A percentile compares a stretch with the other conserved stretches of the same genome.
Conservation (phyloP, 768 basidiomycete genomes). For the Lentinula guzmanii region DNA sequence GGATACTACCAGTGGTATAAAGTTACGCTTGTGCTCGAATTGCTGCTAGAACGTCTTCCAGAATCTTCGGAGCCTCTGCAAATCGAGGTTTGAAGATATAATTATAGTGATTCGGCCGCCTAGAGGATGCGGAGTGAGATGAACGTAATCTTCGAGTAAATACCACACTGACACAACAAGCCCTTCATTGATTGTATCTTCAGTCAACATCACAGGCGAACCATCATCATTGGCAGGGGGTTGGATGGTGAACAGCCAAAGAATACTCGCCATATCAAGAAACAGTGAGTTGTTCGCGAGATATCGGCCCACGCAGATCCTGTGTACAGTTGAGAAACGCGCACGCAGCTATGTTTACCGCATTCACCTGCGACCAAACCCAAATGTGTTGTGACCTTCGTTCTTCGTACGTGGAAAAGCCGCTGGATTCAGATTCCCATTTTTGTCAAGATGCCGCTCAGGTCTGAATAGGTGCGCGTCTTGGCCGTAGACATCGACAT, state of each 20-base stretch:
- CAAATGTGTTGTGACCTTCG: conserved; percentile 10
- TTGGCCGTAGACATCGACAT: not conserved
- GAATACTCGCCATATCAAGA: conserved; percentile 20
- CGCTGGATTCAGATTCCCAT: not conserved
- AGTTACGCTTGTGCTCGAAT: not conserved
- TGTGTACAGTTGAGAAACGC: not conserved
- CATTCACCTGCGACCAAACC: conserved; percentile 19
- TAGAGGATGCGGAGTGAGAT: not conserved
- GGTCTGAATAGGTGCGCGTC: conserved; percentile 1
- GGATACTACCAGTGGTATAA: not conserved
- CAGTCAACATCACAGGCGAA: not conserved
- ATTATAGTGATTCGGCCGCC: not conserved
- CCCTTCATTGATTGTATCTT: not conserved
- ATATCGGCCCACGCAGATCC: conserved; percentile 23
- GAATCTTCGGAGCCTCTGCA: not conserved
- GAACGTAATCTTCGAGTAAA: not conserved
- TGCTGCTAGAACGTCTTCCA: not conserved
- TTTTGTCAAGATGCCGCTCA: not conserved
- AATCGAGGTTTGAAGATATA: not conserved
- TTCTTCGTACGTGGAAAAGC: not conserved
- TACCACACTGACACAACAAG: not conserved
- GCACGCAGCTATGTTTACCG: too few species aligned
- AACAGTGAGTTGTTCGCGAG: conserved; percentile 23
- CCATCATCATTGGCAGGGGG: not conserved
- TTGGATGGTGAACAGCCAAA: conserved; percentile 16